Conservation (phyloP, 768 basidiomycete species). For the Rhodotorula graminis region DNA sequence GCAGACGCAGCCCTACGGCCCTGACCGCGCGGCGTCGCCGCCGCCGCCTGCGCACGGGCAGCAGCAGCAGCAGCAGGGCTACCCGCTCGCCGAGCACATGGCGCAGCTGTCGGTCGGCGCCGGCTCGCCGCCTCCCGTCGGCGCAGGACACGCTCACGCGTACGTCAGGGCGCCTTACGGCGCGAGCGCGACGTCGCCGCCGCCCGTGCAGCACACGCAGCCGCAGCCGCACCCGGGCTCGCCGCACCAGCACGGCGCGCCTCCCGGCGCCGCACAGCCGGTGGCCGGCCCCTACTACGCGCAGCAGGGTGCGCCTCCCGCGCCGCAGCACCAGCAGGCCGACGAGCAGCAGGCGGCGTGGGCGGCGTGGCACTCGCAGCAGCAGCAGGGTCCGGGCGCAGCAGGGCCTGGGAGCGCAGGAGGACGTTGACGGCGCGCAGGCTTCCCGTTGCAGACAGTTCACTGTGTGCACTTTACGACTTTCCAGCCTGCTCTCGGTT, state of each 20-base stretch:
- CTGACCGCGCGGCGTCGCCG: neutral
- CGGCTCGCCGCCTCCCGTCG: neutral
- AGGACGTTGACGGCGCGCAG: neutral
- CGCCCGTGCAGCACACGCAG: too few species aligned
- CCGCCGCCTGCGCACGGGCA: neutral
- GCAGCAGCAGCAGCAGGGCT: neutral
- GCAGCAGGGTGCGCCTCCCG: too few species aligned
- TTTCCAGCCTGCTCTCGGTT: too few species aligned
- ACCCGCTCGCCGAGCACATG: neutral
- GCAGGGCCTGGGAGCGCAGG: neutral
- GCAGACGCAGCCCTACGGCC: neutral
- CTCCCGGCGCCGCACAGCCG: neutral
- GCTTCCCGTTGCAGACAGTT: neutral
- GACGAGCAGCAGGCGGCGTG: conserved; percentile 1
- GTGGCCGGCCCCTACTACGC: neutral
- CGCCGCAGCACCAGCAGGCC: neutral
- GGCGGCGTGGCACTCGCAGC: conserved; percentile 10
- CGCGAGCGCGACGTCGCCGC: too few species aligned
- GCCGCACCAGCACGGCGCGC: too few species aligned
- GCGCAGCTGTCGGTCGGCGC: neutral
- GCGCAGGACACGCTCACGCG: too few species aligned
- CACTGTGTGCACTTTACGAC: too few species aligned
- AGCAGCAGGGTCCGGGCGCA: neutral
- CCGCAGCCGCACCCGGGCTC: neutral
- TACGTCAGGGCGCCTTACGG: too few species aligned